phyloP scores from a whole-genome alignment of 371 early-diverging fungal species.

The Umbelopsis sp. region DNA sequence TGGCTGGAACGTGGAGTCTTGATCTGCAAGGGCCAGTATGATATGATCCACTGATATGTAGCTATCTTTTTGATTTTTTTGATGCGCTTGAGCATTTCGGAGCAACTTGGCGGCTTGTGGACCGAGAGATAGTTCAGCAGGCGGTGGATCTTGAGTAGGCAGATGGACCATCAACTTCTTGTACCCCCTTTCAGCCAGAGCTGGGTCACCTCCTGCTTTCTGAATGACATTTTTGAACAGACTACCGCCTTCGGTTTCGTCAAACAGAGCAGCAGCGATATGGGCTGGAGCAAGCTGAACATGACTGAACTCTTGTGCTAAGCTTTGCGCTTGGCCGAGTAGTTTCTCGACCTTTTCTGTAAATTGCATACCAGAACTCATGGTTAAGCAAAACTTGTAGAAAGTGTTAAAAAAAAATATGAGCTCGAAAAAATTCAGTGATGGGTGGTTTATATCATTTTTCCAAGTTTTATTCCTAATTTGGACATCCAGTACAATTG shows the following conservation, averaged over 20 bases:
- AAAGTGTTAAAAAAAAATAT: neutral
- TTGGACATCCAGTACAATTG: neutral
- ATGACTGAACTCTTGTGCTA: slow-evolving; percentile 82
- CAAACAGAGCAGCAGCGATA: slow-evolving; percentile 78
- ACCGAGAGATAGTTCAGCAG: slow-evolving; percentile 68
- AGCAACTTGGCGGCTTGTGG: slow-evolving; percentile 68
- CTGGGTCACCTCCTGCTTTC: slow-evolving; percentile 84
- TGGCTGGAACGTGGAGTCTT: slow-evolving; percentile 58
- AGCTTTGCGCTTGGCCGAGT: slow-evolving; percentile 64
- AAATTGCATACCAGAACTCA: slow-evolving; percentile 69
- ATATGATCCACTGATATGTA: slow-evolving; percentile 90
- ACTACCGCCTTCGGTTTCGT: slow-evolving; percentile 66
- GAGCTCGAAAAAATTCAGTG: neutral
- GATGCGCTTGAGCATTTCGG: slow-evolving; percentile 70
- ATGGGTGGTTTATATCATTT: slow-evolving; percentile 9
- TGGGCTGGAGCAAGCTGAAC: slow-evolving; percentile 82
- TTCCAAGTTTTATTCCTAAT: neutral
- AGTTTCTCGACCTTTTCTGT: slow-evolving; percentile 89
- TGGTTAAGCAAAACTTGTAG: slow-evolving; percentile 24
- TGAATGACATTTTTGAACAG: slow-evolving; percentile 74
- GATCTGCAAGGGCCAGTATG: slow-evolving; percentile 80
- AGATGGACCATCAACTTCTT: slow-evolving; percentile 77
- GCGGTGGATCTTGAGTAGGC: slow-evolving; percentile 89
- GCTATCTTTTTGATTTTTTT: slow-evolving; percentile 84
- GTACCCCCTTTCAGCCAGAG: slow-evolving; percentile 74